phyloP scores from a whole-genome alignment of 192 early-diverging fungal species.

The Backusella morwellensis region DNA sequence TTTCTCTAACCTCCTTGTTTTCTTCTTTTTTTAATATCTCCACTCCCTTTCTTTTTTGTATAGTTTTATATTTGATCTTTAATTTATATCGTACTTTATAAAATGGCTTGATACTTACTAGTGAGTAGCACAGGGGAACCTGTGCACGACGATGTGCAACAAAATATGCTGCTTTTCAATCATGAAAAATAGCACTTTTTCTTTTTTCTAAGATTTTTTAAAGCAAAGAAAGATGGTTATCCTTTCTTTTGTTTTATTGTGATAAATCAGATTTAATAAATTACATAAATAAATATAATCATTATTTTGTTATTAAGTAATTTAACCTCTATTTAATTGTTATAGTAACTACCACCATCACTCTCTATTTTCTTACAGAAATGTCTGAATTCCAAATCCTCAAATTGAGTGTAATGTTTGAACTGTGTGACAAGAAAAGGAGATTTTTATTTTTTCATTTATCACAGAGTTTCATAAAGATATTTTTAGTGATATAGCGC shows the following conservation, averaged over 20 bases:
- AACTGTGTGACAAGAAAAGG: neutral
- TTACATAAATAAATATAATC: no score
- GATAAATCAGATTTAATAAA: no score
- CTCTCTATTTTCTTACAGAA: neutral
- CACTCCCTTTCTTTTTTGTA: neutral
- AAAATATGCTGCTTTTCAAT: neutral
- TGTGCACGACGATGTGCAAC: neutral
- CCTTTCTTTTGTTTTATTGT: neutral
- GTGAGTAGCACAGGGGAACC: neutral
- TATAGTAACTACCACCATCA: neutral
- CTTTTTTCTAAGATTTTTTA: neutral
- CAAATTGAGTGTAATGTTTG: conserved; percentile 4
- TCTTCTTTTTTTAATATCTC: neutral
- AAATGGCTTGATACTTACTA: neutral
- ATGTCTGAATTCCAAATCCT: neutral
- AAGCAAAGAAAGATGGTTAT: neutral
- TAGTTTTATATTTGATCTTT: neutral
- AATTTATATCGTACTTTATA: neutral
- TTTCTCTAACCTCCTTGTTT: neutral
- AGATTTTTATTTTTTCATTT: neutral
- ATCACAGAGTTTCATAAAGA: neutral
- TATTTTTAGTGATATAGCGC: neutral
- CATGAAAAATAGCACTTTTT: conserved; percentile 1
- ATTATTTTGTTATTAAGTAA: neutral
- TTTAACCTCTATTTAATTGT: neutral